Conservation (phyloP, 495 filamentous ascomycete genomes). For the Daldinia concentrica region DNA sequence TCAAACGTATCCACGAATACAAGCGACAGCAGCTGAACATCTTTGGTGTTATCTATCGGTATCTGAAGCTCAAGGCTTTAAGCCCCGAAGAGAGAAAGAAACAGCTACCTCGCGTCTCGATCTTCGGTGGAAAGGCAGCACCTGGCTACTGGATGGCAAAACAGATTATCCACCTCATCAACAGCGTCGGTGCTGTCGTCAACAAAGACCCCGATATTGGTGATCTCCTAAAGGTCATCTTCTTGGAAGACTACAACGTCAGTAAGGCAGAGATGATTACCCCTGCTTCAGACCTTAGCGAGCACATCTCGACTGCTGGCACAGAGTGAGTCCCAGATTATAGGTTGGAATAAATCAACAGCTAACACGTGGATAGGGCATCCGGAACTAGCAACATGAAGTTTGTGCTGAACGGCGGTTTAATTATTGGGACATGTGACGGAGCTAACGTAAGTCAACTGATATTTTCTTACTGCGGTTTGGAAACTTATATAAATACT, state of each 20-base stretch:
- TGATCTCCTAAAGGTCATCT: slow-evolving; percentile 95
- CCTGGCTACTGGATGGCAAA: slow-evolving; percentile 99
- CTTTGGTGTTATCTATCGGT: slow-evolving; percentile 96
- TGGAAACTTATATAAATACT: slow-evolving; percentile 16
- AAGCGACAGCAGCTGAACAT: slow-evolving; percentile 99
- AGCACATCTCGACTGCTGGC: slow-evolving; percentile 98
- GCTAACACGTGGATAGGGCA: slow-evolving; percentile 49
- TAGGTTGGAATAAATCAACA: neutral
- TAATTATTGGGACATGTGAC: slow-evolving; percentile 98
- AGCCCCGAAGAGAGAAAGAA: slow-evolving; percentile 86
- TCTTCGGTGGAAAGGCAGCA: slow-evolving; percentile 97
- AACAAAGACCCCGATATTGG: slow-evolving; percentile 93
- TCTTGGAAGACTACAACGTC: slow-evolving; percentile 98
- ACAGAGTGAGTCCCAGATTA: slow-evolving; percentile 68
- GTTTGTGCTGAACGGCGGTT: slow-evolving; percentile 94
- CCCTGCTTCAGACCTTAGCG: slow-evolving; percentile 94
- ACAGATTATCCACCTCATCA: slow-evolving; percentile 96
- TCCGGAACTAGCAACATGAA: slow-evolving; percentile 90
- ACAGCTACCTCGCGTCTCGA: slow-evolving; percentile 87
- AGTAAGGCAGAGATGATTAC: slow-evolving; percentile 98
- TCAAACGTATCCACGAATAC: slow-evolving; percentile 99
- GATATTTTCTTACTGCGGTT: neutral
- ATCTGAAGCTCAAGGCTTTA: slow-evolving; percentile 87
- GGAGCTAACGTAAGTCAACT: slow-evolving; percentile 84
- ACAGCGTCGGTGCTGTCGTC: slow-evolving; percentile 88